phyloP scores from a whole-genome alignment of 495 filamentous ascomycete genomes.

The Chaetomium cochliodes region DNA sequence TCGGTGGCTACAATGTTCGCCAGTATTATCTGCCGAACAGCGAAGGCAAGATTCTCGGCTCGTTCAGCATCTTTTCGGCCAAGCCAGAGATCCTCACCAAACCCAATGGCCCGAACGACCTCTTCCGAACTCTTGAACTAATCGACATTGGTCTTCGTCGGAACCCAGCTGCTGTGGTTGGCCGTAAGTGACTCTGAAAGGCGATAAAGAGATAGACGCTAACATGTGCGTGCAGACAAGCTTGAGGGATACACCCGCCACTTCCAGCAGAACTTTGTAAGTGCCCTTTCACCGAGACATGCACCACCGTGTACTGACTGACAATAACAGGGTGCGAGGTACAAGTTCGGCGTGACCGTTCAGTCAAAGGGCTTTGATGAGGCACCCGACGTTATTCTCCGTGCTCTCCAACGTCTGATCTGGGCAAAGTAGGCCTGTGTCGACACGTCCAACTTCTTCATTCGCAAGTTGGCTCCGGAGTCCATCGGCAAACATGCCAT shows the following conservation, averaged over 20 bases:
- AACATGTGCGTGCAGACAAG: conserved; percentile 28
- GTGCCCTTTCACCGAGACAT: conserved; percentile 27
- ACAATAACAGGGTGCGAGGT: conserved; percentile 66
- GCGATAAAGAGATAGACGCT: background rate
- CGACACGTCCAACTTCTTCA: conserved; percentile 25
- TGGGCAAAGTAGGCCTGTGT: conserved; percentile 61
- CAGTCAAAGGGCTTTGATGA: conserved; percentile 61
- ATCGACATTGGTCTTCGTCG: conserved; percentile 59
- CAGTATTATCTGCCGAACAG: conserved; percentile 41
- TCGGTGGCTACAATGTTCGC: conserved; percentile 31
- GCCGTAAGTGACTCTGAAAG: conserved; percentile 22
- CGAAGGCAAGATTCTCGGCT: conserved; percentile 44
- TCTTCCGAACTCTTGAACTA: conserved; percentile 62
- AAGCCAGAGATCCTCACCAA: conserved; percentile 51
- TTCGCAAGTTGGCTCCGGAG: conserved; percentile 1
- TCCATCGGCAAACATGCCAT: conserved; percentile 13
- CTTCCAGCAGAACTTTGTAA: conserved; percentile 71
- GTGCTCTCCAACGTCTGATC: conserved; percentile 58
- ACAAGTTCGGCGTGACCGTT: conserved; percentile 75
- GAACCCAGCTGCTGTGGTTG: conserved; percentile 41
- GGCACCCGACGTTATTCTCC: conserved; percentile 57
- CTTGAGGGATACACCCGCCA: conserved; percentile 59
- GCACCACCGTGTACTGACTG: conserved; percentile 23
- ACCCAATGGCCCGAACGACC: conserved; percentile 57
- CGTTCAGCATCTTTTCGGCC: conserved; percentile 62